Base-by-base conservation (phyloP, 139 green algal species). In the Tetraselmis chui region DNA sequence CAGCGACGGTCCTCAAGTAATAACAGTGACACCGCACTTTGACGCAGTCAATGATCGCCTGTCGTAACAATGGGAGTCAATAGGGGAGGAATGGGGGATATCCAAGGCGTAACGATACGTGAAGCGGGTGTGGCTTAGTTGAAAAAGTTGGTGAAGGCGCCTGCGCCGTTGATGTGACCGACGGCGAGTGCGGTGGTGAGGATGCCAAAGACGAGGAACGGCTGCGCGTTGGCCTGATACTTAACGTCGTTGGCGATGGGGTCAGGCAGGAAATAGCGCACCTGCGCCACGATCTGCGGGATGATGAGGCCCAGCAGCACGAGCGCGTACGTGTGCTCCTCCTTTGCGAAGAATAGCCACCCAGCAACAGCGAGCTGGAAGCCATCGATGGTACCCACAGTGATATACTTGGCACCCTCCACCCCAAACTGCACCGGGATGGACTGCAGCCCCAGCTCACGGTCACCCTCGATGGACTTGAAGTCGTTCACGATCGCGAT, bases 401-500 rank as follows among this genome's bases (percentile, higher is more conserved):
- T 97, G 84, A 99, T 99, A 90, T 92, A 99, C 91, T 99, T 99
- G 83, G 96, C 96, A 0, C 87, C 95, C 58, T 99, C 96, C 28
- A 98, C 90, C 28, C 96, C 96, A 88, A 99, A 99, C 0, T 93
- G 95, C 25, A 99, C 97, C 1, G 97, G 97, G 78, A 99, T 88
- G 2, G 93, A 98, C 86, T 98, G 89, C 85, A 98, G 81, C 25
- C 93, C 93, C 87, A 97, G 89, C 26, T 85, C 80, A 30, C 92
- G 89, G 77, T 90, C 86, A 59, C 95, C 95, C 87, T 98, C 95
- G 81, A 98, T 98, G 84, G 85, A 94, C 87, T 99, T 99, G 92
- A 99, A 99, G 89, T 99, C 97, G 89, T 99, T 99, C 30, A 99
- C 97, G 79, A 99, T 99, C 83, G 97, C 97, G 84, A 99, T 99